Evolutionary conservation across 164 flowering plant genomes (phyloP), one percentile per base, ranked within the genome.

Genomic region (Hamamelis virginiana): DNA sequence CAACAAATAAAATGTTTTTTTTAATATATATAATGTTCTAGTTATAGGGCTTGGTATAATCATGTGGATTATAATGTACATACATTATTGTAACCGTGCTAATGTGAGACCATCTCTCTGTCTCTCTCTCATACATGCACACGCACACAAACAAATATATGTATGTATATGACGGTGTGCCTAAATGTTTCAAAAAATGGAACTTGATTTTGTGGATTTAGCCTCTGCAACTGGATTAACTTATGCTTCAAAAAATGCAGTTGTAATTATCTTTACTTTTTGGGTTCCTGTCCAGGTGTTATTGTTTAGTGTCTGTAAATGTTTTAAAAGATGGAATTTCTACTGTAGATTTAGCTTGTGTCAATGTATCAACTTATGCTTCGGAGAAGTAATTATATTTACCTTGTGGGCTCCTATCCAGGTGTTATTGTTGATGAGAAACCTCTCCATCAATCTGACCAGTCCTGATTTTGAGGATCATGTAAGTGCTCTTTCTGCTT

Each of bases 381-480:
- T 5, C 23, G 9, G 21, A 52, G 23, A 52, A 52, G n/a, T 0
- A 52, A 18, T 52, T n/a, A n/a, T 9, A 52, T 52, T 38, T 57
- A 52, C 22, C 47, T 47, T 57, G 45, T 62, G 65, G 43, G 28
- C 64, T 56, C 47, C 23, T 76, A 15, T 66, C 0, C 90, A 92
- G 96, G 91, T 85, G 56, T 60, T 90, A 51, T 67, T 89, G 79
- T 77, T 93, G 81, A 91, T 93, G 95, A 84, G 89, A 77, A 93
- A 91, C 77, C 85, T 93, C 47, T 86, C 96, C 26, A 79, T 89
- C 81, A 93, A 92, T 82, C 77, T 92, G 67, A 77, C 89, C 48
- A 90, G 91, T 70, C 96, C 92, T 28, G 88, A 85, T 70, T 89
- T 92, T 79, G 89, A 89, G 83, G 89, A 84, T 70, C 91, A 87